Conservation (phyloP, 345 rosid species). For the Salix exigua region DNA sequence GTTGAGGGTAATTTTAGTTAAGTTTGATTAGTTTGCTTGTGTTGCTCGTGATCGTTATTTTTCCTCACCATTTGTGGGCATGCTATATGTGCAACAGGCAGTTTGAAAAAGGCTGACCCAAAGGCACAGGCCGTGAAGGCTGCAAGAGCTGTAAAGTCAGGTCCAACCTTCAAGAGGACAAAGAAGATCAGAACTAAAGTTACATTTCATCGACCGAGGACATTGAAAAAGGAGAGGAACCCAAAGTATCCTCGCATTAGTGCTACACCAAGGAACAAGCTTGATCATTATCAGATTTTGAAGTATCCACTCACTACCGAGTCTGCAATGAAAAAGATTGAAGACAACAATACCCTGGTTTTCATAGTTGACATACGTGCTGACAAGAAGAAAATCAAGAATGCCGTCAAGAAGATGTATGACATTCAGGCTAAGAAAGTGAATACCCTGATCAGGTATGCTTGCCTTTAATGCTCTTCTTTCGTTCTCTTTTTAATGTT, state of each 20-base stretch:
- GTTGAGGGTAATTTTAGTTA: too few species aligned
- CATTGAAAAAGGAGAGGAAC: too few species aligned
- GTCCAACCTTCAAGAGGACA: constrained; percentile 62
- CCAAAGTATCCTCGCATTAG: constrained; percentile 73
- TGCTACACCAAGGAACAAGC: constrained; percentile 85
- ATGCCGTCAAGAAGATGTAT: constrained; percentile 91
- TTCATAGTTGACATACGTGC: constrained; percentile 95
- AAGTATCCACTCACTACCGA: constrained; percentile 93
- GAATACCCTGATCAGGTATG: constrained; percentile 83
- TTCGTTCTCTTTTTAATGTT: not conserved
- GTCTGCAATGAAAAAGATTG: constrained; percentile 93
- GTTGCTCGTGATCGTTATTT: not conserved
- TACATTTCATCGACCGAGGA: constrained; percentile 90
- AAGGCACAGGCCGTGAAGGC: constrained; percentile 89
- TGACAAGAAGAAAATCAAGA: constrained; percentile 89
- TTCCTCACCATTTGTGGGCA: not conserved
- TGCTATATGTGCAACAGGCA: constrained; percentile 34
- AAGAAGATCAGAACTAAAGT: constrained; percentile 83
- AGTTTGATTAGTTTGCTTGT: too few species aligned
- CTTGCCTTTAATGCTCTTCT: not conserved
- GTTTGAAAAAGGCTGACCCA: constrained; percentile 60
- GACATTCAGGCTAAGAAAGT: constrained; percentile 94
- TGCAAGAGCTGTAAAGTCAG: constrained; percentile 84
- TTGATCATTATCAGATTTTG: constrained; percentile 87
- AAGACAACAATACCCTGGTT: constrained; percentile 91